Evolutionary conservation across 78 protist genomes (phyloP), one percentile per base, ranked within the genome.

Genomic region (Guillardia theta): DNA sequence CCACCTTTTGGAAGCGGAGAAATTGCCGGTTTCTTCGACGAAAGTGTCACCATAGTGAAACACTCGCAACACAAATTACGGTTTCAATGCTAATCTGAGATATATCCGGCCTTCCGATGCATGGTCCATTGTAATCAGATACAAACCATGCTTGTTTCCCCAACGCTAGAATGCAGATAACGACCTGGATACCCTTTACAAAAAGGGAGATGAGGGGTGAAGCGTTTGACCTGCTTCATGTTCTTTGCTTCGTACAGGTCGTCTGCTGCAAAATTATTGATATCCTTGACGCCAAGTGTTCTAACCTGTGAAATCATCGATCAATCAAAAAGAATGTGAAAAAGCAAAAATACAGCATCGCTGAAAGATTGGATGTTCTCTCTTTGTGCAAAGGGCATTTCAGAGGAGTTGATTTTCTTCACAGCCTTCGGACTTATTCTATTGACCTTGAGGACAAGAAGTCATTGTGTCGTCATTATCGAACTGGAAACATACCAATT

Each of bases 191-290:
- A 36, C 0, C 21, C 83, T 12, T n/a, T n/a, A n/a, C n/a, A n/a
- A n/a, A n/a, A n/a, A n/a, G n/a, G n/a, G n/a, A n/a, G n/a, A n/a
- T n/a, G n/a, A n/a, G n/a, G n/a, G n/a, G n/a, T n/a, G n/a, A 53
- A 53, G 62, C 12, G 18, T 21, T 18, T 12, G 53, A 78, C 90
- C 48, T 78, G 90, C 48, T 43, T 37, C 90, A 78, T 78, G 48
- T 36, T 18, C 90, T 78, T 78, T 22, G 44, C 90, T 50, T 78
- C 90, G 48, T 24, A 78, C 33, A 78, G 48, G 8, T 78, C 90
- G 90, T 78, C 90, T n/a, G 90, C 90, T 15, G 90, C 48, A 78
- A 78, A 78, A 48, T 78, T 78, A 30, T 78, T 78, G 45, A 78
- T 43, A 30, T 78, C 90, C 48, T 78, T 78, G 48, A 78, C 90